A percentile compares a stretch with the other conserved stretches of the same genome.
Conservation (phyloP, 805 yeast species). For the Barnettozyma pratensis region DNA sequence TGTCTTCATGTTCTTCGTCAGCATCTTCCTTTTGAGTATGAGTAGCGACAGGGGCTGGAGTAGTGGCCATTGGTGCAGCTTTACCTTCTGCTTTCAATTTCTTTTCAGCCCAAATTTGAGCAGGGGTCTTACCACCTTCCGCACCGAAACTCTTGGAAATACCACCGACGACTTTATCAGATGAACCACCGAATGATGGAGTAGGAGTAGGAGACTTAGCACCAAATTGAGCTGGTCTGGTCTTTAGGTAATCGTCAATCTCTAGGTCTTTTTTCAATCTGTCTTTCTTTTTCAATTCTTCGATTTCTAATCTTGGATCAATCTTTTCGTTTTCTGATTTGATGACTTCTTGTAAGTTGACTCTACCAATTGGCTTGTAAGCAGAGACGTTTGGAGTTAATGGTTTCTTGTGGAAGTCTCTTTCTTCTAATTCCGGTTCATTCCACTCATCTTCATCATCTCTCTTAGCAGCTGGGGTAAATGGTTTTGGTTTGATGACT, state of each 20-base stretch:
- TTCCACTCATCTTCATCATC: constrained; percentile 39
- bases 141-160: constrained; percentile 55
- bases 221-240: constrained; percentile 28
- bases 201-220: constrained; percentile 22
- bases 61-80: constrained; percentile 18
- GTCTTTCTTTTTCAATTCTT: constrained; percentile 30
- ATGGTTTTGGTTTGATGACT: constrained; percentile 18
- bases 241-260: constrained; percentile 29
- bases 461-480: constrained; percentile 9
- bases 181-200: constrained; percentile 16
- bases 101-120: constrained; percentile 94
- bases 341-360: constrained; percentile 41
- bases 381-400: constrained; percentile 39
- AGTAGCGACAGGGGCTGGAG: constrained; percentile 20
- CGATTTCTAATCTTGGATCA: constrained; percentile 39
- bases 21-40: constrained; percentile 27
- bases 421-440: constrained; percentile 41
- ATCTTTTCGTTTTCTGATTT: constrained; percentile 37
- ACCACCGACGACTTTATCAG: constrained; percentile 49
- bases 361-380: constrained; percentile 60
- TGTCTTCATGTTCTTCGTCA: constrained; percentile 23
- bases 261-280: constrained; percentile 31
- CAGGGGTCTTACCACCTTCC: constrained; percentile 83
- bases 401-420: constrained; percentile 45
- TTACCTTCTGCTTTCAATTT: constrained; percentile 37